phyloP scores from a whole-genome alignment of 106 monocot species.

The Allium fistulosum region DNA sequence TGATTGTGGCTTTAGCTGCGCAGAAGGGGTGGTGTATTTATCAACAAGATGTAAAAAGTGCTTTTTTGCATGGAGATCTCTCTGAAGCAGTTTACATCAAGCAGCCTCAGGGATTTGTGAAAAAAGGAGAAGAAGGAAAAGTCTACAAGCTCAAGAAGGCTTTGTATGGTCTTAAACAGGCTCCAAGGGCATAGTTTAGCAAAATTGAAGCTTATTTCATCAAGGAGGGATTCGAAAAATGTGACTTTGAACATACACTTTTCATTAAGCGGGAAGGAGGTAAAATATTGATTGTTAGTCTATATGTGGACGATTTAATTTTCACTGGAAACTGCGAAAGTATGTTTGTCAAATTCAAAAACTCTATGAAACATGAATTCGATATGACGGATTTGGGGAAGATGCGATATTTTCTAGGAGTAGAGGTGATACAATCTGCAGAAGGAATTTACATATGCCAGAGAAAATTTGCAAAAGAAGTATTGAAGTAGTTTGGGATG shows the following conservation, averaged over 20 bases:
- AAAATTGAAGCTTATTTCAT: not conserved
- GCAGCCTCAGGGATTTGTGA: not conserved
- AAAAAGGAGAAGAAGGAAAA: not conserved
- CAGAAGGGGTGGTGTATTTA: not conserved
- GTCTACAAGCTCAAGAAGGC: constrained; percentile 1
- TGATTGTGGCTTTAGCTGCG: not conserved
- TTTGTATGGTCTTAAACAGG: not conserved
- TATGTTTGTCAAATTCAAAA: constrained; percentile 6
- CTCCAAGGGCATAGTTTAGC: not conserved
- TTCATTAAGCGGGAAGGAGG: constrained; percentile 2
- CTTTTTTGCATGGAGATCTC: not conserved
- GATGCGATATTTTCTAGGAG: constrained; percentile 1
- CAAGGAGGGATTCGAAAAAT: not conserved
- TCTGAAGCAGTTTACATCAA: not conserved
- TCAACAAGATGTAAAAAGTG: constrained; percentile 3
- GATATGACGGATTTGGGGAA: not conserved
- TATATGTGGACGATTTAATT: constrained; percentile 11
- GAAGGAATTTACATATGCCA: constrained; percentile 6
- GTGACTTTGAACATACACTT: not conserved
- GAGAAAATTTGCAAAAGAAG: constrained; percentile 7
- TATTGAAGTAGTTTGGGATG: not conserved
- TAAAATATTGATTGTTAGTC: constrained; percentile 4
- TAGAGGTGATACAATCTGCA: not conserved
- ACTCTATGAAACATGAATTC: not conserved
- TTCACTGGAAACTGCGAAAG: constrained; percentile 5